Base-by-base conservation (phyloP, 2,329 filamentous ascomycete genomes). In the Cladophialophora bantiana region DNA sequence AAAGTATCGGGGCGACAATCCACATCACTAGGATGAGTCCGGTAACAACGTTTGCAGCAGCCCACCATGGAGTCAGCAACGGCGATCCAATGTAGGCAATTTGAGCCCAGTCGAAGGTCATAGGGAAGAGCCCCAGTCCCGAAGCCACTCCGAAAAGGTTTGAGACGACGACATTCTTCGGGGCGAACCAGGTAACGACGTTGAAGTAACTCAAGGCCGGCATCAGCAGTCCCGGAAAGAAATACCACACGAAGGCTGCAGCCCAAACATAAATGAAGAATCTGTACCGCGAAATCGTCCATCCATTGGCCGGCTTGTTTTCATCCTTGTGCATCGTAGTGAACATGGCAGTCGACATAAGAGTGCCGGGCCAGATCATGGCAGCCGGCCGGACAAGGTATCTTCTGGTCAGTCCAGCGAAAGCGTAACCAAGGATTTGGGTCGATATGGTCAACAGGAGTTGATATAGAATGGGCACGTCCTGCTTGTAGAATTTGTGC, bases 41-140 rank as follows among this genome's bases (percentile, higher is more conserved):
- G 65, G 89, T 90, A 34, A 95, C 87, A 42, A 95, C 92, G 74
- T 95, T 95, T 79, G 94, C 87, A 7, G 92, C 90, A 48, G 92
- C 90, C 92, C 92, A 93, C 77, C 94, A 95, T 0, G 92, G 92
- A 0, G 92, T 93, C 15, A 95, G 84, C 6, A 96, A 82, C 0
- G 91, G 93, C 3, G 92, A 95, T 15, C 93, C 93, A 72, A 96
- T 95, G 74, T 94, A 88, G 0, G 93, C 92, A 69, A 96, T 89
- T 75, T 96, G 93, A 0, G 91, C 91, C 93, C 93, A 96, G 80
- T 96, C 93, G 74, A 96, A 96, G 0, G 93, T 96, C 73, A 96
- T 76, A 0, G 93, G 93, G 68, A 96, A 93, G 38, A 96, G 80
- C 0, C 92, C 92, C 13, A 96, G 84, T 2, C 93, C 93, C 1